Evolutionary conservation across 345 rosid genomes (phyloP), one percentile per base, ranked within the genome.

Genomic region (Theobroma cacao): DNA sequence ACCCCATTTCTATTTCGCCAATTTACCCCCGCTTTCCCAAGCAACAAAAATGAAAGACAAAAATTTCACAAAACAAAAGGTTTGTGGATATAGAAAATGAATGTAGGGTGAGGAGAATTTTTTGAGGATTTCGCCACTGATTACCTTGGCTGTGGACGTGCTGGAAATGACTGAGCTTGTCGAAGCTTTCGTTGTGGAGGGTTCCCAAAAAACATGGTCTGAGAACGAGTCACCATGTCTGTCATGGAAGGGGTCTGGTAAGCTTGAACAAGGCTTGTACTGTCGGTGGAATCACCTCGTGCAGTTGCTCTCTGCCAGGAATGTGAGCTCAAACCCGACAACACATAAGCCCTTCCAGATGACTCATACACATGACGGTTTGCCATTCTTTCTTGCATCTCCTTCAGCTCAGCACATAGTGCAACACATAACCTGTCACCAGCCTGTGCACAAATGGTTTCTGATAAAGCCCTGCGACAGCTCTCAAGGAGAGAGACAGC

Each of bases 291-390:
- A 80, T 94, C 98, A 7, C 99, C 99, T 76, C 99, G 86, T 0
- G 98, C 90, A 0, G 98, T 96, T 18, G 99, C 98, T 79, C 98
- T 90, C 88, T 96, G 99, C 98, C 99, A 94, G 11, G 97, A 92
- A 59, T 96, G 99, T 20, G 99, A 96, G 87, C 99, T 94, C 77
- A 96, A 84, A 52, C 99, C 98, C 0, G 98, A 93, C 5, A 96
- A 90, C 45, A 96, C 91, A 33, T 96, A 96, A 43, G 98, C 98
- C 78, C 99, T 89, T 33, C 99, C 99, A 0, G 98, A 89, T 67
- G 90, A 75, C 85, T 94, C 98, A 7, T 97, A 97, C 3, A 91
- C 84, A 4, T 84, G 90, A 31, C 96, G 92, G 79, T 87, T 94
- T 36, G 92, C 91, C 98, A 94, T 93, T 80, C 99, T 90, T 75